Evolutionary conservation across 1,284 basidiomycete species (phyloP), one percentile per base, ranked within the genome.

Genomic region (Bondarzewia mesenterica): DNA sequence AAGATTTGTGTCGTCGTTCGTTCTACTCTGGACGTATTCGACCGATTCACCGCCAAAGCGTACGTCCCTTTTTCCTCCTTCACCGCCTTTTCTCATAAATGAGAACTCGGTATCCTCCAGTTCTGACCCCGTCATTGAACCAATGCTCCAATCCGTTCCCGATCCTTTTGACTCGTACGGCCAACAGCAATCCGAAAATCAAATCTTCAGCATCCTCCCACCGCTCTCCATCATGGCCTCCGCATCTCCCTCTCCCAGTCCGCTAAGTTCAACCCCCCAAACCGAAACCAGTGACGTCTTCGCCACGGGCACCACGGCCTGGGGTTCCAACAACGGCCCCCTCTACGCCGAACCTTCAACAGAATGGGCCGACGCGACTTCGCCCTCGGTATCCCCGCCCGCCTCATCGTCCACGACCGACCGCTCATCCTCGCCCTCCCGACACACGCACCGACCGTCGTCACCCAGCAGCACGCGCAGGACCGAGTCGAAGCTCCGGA

Each of bases 141-240:
- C 86, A 4, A 87, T 97, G 78, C 74, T 96, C 3, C 85, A 92
- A 60, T 78, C 84, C 6, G 80, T 95, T 41, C 93, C 92, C 10
- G 93, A 97, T 64, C 91, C 93, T 20, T 96, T 96, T 54, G 89
- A 94, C 57, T 79, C 89, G 0, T 96, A 96, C 60, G 92, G 91
- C 8, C 89, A 89, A 14, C 82, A 87, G 2, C 88, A 87, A 56
- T 75, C 88, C 46, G 89, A 93, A 61, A 87, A 92, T 57, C 85
- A 93, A 61, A 94, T 97, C 56, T 95, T 96, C 67, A 89, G 82
- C 60, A 94, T 97, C 52, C 75, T 94, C 2, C 80, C 89, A 16
- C 91, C 91, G 23, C 77, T 85, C 47, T 88, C 85, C 32, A 85
- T 87, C 55, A 82, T 84, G 62, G 74, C 78, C 66, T 70, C 22